A percentile compares a stretch with the other conserved stretches of the same genome.
These are phyloP conservation scores for Pouteria glomerata DNA, from an alignment of 148 eudicot genomes.

Conservation along the genomic window DNA sequence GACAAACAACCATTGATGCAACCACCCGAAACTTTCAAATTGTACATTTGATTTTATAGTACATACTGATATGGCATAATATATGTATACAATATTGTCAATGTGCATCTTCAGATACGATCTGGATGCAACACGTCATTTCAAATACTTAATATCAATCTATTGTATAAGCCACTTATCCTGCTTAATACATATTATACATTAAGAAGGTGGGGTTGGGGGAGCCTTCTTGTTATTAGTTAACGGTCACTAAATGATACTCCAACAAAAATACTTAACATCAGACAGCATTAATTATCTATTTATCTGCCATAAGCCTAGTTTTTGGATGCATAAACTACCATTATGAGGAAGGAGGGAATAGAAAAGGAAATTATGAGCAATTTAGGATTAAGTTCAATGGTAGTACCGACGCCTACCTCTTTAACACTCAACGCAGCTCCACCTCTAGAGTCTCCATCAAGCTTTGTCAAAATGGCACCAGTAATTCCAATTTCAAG, in stretches of 20 bases:
- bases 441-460: constrained; percentile 99
- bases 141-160: neutral
- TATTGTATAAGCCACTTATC: too few species aligned
- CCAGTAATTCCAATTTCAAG: constrained; percentile 94
- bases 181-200: too few species aligned
- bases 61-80: too few species aligned
- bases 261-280: too few species aligned
- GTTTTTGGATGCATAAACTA: neutral
- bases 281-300: neutral
- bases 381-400: neutral
- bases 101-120: neutral
- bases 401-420: constrained; percentile 33
- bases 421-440: constrained; percentile 97
- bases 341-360: neutral
- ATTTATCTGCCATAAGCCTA: neutral
- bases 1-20: too few species aligned
- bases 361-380: neutral
- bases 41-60: too few species aligned
- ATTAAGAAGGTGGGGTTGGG: too few species aligned
- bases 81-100: neutral
- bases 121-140: neutral
- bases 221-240: too few species aligned
- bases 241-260: too few species aligned
- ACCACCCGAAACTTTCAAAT: too few species aligned
- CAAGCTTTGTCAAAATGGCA: constrained; percentile 89